phyloP scores from a whole-genome alignment of 2,329 filamentous ascomycete species.

The Trichoderma koningiopsis region DNA sequence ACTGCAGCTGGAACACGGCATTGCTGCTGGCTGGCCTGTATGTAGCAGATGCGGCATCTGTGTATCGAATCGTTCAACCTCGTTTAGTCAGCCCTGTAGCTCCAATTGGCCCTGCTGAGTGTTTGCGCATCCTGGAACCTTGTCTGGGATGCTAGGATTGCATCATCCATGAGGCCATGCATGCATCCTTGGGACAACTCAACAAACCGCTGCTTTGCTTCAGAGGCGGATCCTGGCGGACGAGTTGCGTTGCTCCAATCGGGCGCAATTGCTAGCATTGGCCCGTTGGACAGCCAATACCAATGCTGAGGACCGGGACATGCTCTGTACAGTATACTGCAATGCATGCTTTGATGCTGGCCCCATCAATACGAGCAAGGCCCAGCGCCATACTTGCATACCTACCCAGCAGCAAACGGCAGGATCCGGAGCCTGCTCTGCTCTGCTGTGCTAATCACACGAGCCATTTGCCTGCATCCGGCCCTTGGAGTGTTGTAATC shows the following conservation, averaged over 20 bases:
- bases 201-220: conserved; percentile 3
- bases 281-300: not conserved
- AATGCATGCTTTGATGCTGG: not conserved
- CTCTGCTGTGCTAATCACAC: not conserved
- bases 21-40: not conserved
- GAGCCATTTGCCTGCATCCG: not conserved
- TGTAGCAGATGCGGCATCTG: not conserved
- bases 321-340: too few species aligned
- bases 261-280: not conserved
- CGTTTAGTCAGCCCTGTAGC: not conserved
- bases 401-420: not conserved
- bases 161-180: not conserved
- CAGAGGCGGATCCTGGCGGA: not conserved
- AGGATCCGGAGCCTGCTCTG: not conserved
- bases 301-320: not conserved
- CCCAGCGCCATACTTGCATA: not conserved
- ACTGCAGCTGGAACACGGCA: not conserved
- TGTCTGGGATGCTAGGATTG: not conserved
- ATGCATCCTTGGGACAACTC: not conserved
- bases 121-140: not conserved
- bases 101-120: not conserved
- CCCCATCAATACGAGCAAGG: not conserved
- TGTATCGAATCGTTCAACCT: not conserved
- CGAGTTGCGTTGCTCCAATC: not conserved
- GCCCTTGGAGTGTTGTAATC: not conserved